Base-by-base conservation (phyloP, 495 filamentous ascomycete genomes). In the Penicillium dipodomyicola region DNA sequence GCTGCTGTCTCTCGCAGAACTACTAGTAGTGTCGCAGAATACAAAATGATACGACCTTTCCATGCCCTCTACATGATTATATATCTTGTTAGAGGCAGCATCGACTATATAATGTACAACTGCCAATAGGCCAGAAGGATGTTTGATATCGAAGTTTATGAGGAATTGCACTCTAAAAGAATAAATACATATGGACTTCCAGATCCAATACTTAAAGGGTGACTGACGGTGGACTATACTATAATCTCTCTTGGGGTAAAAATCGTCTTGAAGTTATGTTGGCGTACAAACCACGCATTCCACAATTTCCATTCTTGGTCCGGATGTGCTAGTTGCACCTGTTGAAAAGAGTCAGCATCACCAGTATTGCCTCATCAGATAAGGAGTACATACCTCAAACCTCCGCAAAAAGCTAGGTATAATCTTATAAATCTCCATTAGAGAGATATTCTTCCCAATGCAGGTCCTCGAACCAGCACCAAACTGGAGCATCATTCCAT, bases 391-490 rank as follows among this genome's bases (percentile, higher is more conserved):
- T 44, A 44, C 42, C 42, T 63, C 60, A 39, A 59, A 63, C 2
- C 55, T 19, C 29, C 70, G 43, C 39, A 76, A 39, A 40, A 77
- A 40, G 42, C 67, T 57, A 4, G 73, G 72, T n/a, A 71, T 52
- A 0, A 75, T 32, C 32, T 72, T 73, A 14, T 47, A 56, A 20
- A 73, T 65, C 49, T 67, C 59, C 50, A 75, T 37, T 2, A 72
- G 49, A 2, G 69, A 59, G 45, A 75, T 66, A 40, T 69, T 69
- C 39, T 69, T 72, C 4, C 72, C 71, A 33, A 73, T 59, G 52
- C 71, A 75, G 17, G 49, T 62, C 15, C 64, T 51, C 4, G 67
- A 55, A 0, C 72, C 72, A 4, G 45, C 37, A 6, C 72, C 71
- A 58, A 73, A 75, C 56, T 64, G 33, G 47, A 65, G 52, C 14